Evolutionary conservation across 225 moss, liverwort and hornwort species (phyloP).

Genomic region (Polytrichum commune): DNA sequence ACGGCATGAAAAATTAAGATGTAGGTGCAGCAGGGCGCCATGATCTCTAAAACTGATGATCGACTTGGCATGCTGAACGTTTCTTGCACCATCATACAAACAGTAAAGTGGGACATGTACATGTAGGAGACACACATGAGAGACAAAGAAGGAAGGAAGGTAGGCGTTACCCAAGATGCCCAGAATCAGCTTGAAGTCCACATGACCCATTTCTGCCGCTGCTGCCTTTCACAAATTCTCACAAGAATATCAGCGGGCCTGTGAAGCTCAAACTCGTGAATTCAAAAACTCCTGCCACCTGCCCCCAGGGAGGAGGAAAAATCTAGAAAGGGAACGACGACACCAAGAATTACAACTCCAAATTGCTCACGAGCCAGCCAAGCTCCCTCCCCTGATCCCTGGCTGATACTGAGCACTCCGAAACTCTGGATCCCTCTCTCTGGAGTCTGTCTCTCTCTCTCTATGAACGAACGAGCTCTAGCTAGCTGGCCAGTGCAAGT

Average conservation of each 20-base stretch:
- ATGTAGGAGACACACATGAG: neutral
- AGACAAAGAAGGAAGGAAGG: neutral
- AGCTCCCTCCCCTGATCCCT: neutral
- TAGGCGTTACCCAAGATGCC: conserved; percentile 38
- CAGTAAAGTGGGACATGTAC: neutral
- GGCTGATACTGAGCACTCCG: neutral
- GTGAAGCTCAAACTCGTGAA: neutral
- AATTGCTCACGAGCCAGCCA: neutral
- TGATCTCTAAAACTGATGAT: neutral
- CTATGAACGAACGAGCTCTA: neutral
- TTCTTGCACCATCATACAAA: neutral
- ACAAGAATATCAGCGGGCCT: neutral
- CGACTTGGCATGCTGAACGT: no score
- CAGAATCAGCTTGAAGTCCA: conserved; percentile 37
- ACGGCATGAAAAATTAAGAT: neutral
- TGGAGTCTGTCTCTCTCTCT: neutral
- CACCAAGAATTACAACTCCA: no score
- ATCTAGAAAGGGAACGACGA: neutral
- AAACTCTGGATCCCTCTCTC: neutral
- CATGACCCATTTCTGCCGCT: neutral
- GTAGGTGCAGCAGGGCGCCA: neutral
- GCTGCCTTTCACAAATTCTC: neutral
- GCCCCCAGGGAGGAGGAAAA: neutral
- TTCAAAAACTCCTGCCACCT: neutral
- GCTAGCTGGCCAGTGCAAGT: neutral